Evolutionary conservation across 306 rosid genomes (phyloP).

Genomic region (Argentina anserina): DNA sequence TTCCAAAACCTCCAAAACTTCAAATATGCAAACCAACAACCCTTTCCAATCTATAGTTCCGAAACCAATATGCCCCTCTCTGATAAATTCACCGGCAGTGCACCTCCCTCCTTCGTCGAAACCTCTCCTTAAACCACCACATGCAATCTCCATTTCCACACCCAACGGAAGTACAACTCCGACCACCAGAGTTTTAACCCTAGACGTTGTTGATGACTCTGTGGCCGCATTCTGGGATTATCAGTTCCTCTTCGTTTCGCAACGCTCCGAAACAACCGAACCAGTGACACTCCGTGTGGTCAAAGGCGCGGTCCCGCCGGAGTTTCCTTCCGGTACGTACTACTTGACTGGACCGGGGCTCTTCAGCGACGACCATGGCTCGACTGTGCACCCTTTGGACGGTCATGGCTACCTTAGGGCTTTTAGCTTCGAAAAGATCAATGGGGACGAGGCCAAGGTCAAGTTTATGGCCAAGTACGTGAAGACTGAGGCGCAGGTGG

Average conservation of each 20-base stretch:
- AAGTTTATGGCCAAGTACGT: slow-evolving; percentile 85
- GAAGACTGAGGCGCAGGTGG: slow-evolving; percentile 70
- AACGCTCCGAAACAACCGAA: slow-evolving; percentile 49
- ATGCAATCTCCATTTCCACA: slow-evolving; percentile 42
- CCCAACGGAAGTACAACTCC: slow-evolving; percentile 17
- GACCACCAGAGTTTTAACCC: slow-evolving; percentile 19
- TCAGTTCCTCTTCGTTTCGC: slow-evolving; percentile 74
- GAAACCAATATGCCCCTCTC: slow-evolving; percentile 30
- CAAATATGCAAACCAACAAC: slow-evolving; percentile 57
- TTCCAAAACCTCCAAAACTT: not conserved
- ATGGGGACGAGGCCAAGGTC: slow-evolving; percentile 19
- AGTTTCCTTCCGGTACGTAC: slow-evolving; percentile 79
- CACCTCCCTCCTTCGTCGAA: slow-evolving; percentile 14
- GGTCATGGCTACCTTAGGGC: slow-evolving; percentile 90
- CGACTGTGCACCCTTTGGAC: slow-evolving; percentile 84
- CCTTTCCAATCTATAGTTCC: slow-evolving; percentile 20
- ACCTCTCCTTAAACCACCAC: slow-evolving; percentile 19
- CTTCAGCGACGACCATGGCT: slow-evolving; percentile 79
- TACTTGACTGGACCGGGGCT: slow-evolving; percentile 81
- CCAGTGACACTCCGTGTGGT: slow-evolving; percentile 38
- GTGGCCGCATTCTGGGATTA: slow-evolving; percentile 74
- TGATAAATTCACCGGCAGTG: slow-evolving; percentile 31
- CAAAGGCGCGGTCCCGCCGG: slow-evolving; percentile 54
- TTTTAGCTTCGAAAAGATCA: slow-evolving; percentile 39
- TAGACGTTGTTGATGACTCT: slow-evolving; percentile 43